phyloP scores from a whole-genome alignment of 306 rosid species.

The Rubus idaeus region DNA sequence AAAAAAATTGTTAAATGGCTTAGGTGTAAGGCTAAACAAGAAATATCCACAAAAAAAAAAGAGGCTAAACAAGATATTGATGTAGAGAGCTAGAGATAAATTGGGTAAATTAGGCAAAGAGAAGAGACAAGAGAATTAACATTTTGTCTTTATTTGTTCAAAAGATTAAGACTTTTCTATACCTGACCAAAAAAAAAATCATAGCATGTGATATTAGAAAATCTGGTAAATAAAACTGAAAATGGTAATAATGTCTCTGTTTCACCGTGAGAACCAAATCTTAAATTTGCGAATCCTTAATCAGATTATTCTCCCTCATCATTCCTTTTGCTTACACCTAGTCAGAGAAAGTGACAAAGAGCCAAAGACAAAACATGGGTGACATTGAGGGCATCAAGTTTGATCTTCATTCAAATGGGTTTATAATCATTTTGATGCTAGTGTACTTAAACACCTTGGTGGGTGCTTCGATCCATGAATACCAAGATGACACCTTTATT shows the following conservation, averaged over 20 bases:
- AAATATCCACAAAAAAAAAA: background rate
- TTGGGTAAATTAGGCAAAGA: background rate
- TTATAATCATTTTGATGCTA: slow-evolving; percentile 14
- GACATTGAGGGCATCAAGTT: slow-evolving; percentile 14
- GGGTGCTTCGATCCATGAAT: slow-evolving; percentile 76
- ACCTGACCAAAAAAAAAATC: background rate
- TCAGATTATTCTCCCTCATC: background rate
- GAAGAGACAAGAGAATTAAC: background rate
- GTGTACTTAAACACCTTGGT: slow-evolving; percentile 28
- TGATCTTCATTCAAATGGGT: slow-evolving; percentile 40
- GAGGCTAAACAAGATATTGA: background rate
- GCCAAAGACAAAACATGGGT: slow-evolving; percentile 20
- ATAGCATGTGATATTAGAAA: background rate
- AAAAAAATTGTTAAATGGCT: too few species aligned
- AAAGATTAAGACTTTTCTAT: background rate
- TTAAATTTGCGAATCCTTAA: background rate
- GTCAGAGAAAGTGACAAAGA: slow-evolving; percentile 6
- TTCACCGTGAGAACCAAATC: background rate
- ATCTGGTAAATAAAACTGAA: background rate
- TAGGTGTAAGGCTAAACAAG: too few species aligned
- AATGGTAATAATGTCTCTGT: background rate
- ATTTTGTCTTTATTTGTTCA: background rate
- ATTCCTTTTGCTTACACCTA: background rate
- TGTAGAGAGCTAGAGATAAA: background rate
- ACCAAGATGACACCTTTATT: slow-evolving; percentile 53